phyloP scores from a whole-genome alignment of 2,329 filamentous ascomycete genomes.

The Alternaria brassicae region DNA sequence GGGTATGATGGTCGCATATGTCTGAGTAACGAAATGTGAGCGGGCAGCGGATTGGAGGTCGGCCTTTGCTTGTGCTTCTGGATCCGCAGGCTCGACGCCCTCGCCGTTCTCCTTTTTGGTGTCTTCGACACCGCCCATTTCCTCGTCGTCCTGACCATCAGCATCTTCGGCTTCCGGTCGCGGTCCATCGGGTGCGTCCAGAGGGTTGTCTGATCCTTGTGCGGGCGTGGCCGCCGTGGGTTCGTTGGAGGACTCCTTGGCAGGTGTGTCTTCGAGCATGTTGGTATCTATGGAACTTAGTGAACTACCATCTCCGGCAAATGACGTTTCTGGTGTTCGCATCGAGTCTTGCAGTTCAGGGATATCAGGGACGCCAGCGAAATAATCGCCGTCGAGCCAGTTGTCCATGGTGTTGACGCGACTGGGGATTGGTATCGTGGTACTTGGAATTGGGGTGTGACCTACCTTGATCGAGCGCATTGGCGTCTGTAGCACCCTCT shows the following conservation, averaged over 20 bases:
- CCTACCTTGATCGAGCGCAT: conserved; percentile 45
- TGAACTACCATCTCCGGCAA: not conserved
- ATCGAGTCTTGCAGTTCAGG: not conserved
- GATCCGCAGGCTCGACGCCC: conserved; percentile 38
- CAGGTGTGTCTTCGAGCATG: conserved; percentile 54
- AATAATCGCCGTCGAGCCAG: not conserved
- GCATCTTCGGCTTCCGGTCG: conserved; percentile 64
- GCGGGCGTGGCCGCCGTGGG: conserved; percentile 65
- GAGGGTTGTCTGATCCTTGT: conserved; percentile 67
- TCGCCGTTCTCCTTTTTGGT: conserved; percentile 49
- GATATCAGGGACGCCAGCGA: not conserved
- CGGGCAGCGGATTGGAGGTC: conserved; percentile 84
- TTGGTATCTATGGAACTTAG: conserved; percentile 62
- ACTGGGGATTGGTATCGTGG: conserved; percentile 3
- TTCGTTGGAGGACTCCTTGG: conserved; percentile 59
- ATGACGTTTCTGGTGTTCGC: not conserved
- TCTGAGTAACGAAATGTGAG: conserved; percentile 90
- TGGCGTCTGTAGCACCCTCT: conserved; percentile 33
- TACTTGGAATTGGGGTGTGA: conserved; percentile 3
- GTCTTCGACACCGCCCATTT: conserved; percentile 60
- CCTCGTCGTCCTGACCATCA: conserved; percentile 72
- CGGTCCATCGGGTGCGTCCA: conserved; percentile 72
- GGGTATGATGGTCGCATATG: conserved; percentile 92
- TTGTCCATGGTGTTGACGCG: conserved; percentile 16
- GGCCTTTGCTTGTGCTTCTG: conserved; percentile 74